Evolutionary conservation across 2,329 filamentous ascomycete genomes (phyloP).

Genomic region (Trichoderma semiorbis): DNA sequence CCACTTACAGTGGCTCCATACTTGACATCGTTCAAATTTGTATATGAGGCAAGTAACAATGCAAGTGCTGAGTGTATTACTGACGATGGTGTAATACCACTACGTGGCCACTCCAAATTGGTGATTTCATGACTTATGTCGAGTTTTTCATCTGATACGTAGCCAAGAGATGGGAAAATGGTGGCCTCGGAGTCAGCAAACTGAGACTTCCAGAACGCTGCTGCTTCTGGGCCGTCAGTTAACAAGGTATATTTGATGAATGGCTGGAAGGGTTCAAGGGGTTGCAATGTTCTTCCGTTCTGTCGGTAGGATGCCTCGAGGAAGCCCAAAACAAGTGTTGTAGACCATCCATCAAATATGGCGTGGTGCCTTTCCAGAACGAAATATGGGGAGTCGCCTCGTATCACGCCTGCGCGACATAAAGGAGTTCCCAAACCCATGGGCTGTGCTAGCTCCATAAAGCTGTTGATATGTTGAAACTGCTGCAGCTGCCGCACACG

Average conservation of each 20-base stretch:
- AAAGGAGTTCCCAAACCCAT: constrained; percentile 13
- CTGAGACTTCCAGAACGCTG: background rate
- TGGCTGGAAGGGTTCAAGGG: background rate
- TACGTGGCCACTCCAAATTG: background rate
- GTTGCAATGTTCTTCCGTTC: background rate
- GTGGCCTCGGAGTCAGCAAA: constrained; percentile 1
- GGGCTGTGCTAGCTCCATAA: background rate
- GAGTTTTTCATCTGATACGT: background rate
- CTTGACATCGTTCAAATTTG: constrained; percentile 31
- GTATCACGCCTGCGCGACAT: background rate
- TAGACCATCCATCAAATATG: constrained; percentile 7
- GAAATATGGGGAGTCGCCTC: background rate
- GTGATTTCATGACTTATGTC: background rate
- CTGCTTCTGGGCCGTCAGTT: background rate
- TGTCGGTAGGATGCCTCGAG: background rate
- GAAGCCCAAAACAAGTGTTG: background rate
- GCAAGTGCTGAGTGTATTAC: constrained; percentile 24
- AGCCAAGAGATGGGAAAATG: background rate
- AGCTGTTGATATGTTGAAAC: background rate
- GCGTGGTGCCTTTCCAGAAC: constrained; percentile 7
- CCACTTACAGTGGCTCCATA: constrained; percentile 25
- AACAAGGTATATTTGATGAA: background rate
- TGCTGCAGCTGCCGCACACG: background rate
- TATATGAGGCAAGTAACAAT: constrained; percentile 35
- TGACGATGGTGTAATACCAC: background rate